Percentiles rank a stretch among this genome's conserved stretches.
phyloP scores from a whole-genome alignment of 345 rosid genomes.

The Heritiera fomes region DNA sequence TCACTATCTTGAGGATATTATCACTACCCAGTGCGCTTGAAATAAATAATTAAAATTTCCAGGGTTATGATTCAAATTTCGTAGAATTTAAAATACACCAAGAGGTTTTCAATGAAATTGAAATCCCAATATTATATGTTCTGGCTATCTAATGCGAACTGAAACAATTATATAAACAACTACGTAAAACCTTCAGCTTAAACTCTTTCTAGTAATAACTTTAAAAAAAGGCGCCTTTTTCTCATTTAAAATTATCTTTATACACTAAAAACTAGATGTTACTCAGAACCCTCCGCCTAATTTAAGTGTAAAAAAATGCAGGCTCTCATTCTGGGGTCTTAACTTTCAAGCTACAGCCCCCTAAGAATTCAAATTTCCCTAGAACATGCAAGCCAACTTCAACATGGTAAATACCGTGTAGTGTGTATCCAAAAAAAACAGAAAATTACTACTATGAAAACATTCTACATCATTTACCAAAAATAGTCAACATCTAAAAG shows the following conservation, averaged over 20 bases:
- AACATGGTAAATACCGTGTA: not conserved
- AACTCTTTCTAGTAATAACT: not conserved
- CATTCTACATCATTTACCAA: too few species aligned
- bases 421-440: not conserved
- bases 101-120: not conserved
- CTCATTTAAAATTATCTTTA: not conserved
- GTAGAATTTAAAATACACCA: not conserved
- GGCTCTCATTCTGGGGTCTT: not conserved
- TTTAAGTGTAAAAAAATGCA: not conserved
- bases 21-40: not conserved
- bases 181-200: not conserved
- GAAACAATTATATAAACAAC: not conserved
- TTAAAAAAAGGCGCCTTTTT: not conserved
- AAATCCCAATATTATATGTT: not conserved
- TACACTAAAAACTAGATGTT: not conserved
- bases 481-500: not conserved
- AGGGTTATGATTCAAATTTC: not conserved
- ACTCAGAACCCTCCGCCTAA: not conserved
- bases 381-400: slow-evolving; percentile 3
- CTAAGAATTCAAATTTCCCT: not conserved
- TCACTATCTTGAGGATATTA: not conserved
- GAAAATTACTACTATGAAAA: not conserved
- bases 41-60: slow-evolving; percentile 1
- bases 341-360: not conserved
- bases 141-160: not conserved